These are phyloP conservation scores for Capronia coronata DNA, from an alignment of 2,329 filamentous ascomycete genomes.

Conservation along the genomic window DNA sequence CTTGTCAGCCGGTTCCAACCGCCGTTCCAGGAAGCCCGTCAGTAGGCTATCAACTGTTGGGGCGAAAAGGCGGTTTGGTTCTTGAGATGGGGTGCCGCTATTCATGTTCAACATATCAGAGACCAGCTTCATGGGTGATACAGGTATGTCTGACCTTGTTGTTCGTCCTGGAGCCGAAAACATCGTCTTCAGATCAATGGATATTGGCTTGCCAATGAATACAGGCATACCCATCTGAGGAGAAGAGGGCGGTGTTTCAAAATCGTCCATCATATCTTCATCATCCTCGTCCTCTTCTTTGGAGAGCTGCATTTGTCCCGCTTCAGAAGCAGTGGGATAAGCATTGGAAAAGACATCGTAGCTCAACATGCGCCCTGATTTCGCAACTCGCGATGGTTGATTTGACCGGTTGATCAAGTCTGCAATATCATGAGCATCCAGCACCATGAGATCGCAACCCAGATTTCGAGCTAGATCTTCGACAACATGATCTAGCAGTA, in stretches of 20 bases:
- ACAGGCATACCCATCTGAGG: constrained; percentile 18
- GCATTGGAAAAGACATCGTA: constrained; percentile 24
- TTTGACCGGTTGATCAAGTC: constrained; percentile 33
- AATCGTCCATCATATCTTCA: constrained; percentile 17
- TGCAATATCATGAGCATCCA: constrained; percentile 43
- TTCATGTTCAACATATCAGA: constrained; percentile 8
- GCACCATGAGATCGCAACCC: constrained; percentile 38
- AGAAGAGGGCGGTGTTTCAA: constrained; percentile 6
- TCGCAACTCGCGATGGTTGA: constrained; percentile 8
- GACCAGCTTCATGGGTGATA: constrained; percentile 4
- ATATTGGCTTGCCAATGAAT: constrained; percentile 19
- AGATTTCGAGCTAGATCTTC: constrained; percentile 56
- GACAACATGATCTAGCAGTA: constrained; percentile 55
- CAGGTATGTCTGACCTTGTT: constrained; percentile 5
- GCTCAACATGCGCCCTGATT: constrained; percentile 23
- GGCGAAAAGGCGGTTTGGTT: background rate
- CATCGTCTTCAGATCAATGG: constrained; percentile 20
- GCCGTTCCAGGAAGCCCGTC: constrained; percentile 11
- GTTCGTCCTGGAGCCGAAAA: constrained; percentile 4
- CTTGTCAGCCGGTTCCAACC: constrained; percentile 1
- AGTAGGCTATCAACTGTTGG: constrained; percentile 2
- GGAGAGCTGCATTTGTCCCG: constrained; percentile 1
- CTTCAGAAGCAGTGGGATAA: constrained; percentile 14
- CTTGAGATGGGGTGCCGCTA: background rate
- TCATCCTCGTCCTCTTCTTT: constrained; percentile 26